These are phyloP conservation scores for Salix caprea DNA, from an alignment of 345 rosid genomes.

Conservation along the genomic window DNA sequence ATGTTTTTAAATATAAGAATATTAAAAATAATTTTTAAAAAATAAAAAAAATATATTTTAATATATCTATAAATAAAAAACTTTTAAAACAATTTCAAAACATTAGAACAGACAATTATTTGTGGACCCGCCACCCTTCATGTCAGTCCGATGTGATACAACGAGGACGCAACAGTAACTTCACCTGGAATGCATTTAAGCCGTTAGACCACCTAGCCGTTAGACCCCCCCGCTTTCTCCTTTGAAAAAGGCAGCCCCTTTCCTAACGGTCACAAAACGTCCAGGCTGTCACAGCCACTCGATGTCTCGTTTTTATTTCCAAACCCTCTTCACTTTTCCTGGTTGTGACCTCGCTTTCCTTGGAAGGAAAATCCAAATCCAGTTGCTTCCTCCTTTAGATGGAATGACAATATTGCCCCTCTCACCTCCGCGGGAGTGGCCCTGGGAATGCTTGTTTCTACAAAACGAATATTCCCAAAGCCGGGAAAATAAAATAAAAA, in stretches of 20 bases:
- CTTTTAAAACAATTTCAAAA: too few relatives aligned
- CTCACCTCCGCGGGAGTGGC: neutral
- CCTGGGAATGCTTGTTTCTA: too few relatives aligned
- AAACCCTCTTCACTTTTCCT: neutral
- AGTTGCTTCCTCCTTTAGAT: too few relatives aligned
- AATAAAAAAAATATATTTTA: too few relatives aligned
- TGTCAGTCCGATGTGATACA: neutral
- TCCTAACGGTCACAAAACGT: slow-evolving; percentile 39
- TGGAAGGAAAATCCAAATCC: neutral
- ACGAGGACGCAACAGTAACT: neutral
- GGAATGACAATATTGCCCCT: slow-evolving; percentile 17
- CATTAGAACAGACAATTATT: too few relatives aligned
- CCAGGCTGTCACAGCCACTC: slow-evolving; percentile 17
- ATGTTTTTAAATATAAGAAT: too few relatives aligned
- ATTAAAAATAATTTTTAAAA: too few relatives aligned
- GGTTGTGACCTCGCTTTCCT: neutral
- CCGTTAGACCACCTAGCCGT: neutral
- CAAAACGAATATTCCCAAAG: too few relatives aligned
- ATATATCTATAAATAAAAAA: too few relatives aligned
- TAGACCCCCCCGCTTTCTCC: neutral
- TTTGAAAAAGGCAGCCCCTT: slow-evolving; percentile 11
- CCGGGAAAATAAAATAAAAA: too few relatives aligned
- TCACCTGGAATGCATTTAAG: neutral
- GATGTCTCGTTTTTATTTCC: neutral
- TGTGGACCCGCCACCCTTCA: too few relatives aligned